Evolutionary conservation across 192 early-diverging fungal genomes (phyloP).

Genomic region (Rhizoclosmatium globosum): DNA sequence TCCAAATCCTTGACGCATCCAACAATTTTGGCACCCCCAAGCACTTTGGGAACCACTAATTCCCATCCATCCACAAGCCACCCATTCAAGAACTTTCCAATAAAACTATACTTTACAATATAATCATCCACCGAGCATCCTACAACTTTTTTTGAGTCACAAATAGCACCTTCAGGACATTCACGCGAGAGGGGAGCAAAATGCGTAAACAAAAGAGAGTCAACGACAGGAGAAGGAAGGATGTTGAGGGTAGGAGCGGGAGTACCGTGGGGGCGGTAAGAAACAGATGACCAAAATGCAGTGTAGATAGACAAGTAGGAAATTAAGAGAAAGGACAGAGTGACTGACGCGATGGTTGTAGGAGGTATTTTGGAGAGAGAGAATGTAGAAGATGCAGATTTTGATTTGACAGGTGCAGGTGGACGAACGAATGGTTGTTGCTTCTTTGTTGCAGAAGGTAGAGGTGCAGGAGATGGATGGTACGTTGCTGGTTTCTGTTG

Average conservation of each 20-base stretch:
- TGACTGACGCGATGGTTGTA: background rate
- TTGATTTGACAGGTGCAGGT: background rate
- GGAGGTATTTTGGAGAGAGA: background rate
- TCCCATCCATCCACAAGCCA: conserved; percentile 19
- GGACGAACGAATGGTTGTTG: background rate
- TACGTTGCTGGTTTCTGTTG: background rate
- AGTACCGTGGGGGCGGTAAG: conserved; percentile 43
- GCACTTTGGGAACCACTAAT: conserved; percentile 25
- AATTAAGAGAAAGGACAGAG: conserved; percentile 7
- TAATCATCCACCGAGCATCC: conserved; percentile 47
- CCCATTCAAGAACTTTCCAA: background rate
- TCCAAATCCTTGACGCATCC: conserved; percentile 45
- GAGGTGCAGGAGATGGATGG: background rate
- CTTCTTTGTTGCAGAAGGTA: background rate
- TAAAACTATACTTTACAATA: conserved; percentile 24
- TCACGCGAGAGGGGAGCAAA: conserved; percentile 42
- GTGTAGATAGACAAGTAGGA: conserved; percentile 2
- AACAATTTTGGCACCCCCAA: conserved; percentile 44
- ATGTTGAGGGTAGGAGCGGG: conserved; percentile 22
- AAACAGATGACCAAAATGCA: conserved; percentile 26
- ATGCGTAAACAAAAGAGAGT: conserved; percentile 8
- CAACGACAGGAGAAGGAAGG: conserved; percentile 2
- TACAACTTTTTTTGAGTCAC: conserved; percentile 46
- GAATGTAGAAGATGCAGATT: too few species aligned
- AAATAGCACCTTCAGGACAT: conserved; percentile 53